These are phyloP conservation scores for Huntiella abstrusa DNA, from an alignment of 2,329 filamentous ascomycete species.

Conservation along the genomic window DNA sequence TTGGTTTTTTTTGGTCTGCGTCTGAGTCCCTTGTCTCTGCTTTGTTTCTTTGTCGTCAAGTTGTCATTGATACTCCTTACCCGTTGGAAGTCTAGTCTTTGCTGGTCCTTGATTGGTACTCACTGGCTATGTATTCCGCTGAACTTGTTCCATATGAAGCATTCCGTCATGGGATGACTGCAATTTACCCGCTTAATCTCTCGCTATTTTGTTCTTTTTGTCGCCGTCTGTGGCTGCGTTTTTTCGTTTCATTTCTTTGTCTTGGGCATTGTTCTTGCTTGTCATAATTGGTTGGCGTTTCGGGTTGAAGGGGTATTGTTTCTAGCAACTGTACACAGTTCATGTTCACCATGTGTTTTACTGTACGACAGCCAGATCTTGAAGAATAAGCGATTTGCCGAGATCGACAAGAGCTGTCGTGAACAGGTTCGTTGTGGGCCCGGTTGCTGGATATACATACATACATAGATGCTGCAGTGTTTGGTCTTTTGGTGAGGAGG, in stretches of 20 bases:
- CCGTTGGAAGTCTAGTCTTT: slow-evolving; percentile 1
- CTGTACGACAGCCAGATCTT: too few species aligned
- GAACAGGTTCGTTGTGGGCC: too few species aligned
- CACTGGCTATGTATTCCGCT: neutral
- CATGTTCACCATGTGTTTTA: neutral
- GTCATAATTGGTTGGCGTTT: slow-evolving; percentile 20
- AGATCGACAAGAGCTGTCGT: too few species aligned
- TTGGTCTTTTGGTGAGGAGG: slow-evolving; percentile 1
- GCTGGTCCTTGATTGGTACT: neutral
- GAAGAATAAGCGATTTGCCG: too few species aligned
- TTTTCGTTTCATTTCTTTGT: slow-evolving; percentile 15
- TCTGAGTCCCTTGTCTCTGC: neutral
- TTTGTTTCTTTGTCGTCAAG: slow-evolving; percentile 4
- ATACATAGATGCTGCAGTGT: too few species aligned
- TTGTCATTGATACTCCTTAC: slow-evolving; percentile 15
- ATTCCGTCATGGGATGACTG: neutral
- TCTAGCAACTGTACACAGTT: neutral
- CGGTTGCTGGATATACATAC: too few species aligned
- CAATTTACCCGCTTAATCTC: slow-evolving; percentile 4
- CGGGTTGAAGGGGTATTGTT: slow-evolving; percentile 19
- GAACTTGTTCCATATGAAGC: slow-evolving; percentile 1
- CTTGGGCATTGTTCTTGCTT: slow-evolving; percentile 9
- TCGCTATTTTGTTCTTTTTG: neutral
- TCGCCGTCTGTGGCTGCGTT: slow-evolving; percentile 1
- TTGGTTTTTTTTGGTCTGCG: slow-evolving; percentile 15